Evolutionary conservation across 495 filamentous ascomycete genomes (phyloP).

Genomic region (Xylona heveae): DNA sequence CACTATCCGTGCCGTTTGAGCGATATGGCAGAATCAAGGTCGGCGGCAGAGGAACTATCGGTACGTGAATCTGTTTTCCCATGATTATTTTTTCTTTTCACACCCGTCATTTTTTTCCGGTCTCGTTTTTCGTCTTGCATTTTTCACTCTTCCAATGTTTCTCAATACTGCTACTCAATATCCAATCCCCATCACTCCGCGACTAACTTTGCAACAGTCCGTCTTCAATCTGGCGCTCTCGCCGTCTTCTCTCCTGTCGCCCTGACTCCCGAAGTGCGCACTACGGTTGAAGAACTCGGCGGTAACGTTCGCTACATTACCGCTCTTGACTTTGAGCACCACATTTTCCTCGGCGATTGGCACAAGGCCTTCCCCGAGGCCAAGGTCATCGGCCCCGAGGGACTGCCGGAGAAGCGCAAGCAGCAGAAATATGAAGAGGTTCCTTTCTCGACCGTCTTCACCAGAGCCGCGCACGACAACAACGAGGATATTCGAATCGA

Average conservation of each 20-base stretch:
- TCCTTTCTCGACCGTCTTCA: conserved; percentile 48
- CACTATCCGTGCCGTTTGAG: conserved; percentile 64
- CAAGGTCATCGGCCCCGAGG: conserved; percentile 64
- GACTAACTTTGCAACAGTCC: conserved; percentile 28
- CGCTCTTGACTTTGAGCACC: conserved; percentile 76
- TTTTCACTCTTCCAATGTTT: background rate
- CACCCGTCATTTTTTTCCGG: conserved; percentile 6
- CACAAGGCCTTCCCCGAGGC: conserved; percentile 55
- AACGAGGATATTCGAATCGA: conserved; percentile 32
- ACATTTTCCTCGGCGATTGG: conserved; percentile 79
- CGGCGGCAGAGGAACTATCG: conserved; percentile 70
- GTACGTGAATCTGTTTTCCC: conserved; percentile 23
- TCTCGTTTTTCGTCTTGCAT: background rate
- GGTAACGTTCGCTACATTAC: conserved; percentile 62
- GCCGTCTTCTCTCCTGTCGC: conserved; percentile 84
- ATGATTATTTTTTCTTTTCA: conserved; percentile 3
- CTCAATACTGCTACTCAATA: conserved; percentile 1
- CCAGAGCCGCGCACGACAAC: conserved; percentile 26
- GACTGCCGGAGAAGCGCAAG: conserved; percentile 66
- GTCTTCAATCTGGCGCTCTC: conserved; percentile 49
- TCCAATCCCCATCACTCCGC: conserved; percentile 5
- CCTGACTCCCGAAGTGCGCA: conserved; percentile 55
- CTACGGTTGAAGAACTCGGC: conserved; percentile 43
- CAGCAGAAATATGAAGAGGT: conserved; percentile 41
- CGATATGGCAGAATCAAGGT: conserved; percentile 64